Evolutionary conservation across 2,329 filamentous ascomycete genomes (phyloP), one percentile per base, ranked within the genome.

Genomic region (Neopestalotiopsis sp.): DNA sequence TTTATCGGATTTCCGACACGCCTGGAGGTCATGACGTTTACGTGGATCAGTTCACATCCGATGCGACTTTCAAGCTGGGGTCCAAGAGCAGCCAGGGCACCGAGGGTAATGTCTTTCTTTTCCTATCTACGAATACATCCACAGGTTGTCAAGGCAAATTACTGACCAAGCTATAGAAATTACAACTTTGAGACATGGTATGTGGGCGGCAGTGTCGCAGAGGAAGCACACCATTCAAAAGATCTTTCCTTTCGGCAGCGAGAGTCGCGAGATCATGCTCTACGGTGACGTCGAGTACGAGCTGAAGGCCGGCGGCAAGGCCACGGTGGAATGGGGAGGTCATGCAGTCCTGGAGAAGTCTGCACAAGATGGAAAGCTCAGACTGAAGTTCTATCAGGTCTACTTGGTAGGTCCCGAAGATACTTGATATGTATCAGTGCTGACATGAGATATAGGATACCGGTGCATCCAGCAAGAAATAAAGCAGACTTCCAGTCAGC

Each of bases 141-240:
- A 10, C 34, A 10, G 6, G 0, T 38, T 7, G 34, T 10, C 34
- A 38, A 38, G 34, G 34, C 34, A 38, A 38, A 1, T 38, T 34
- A 38, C 61, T 64, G 45, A 64, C 40, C 2, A 5, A 4, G 5
- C 12, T 49, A 4, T 20, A 66, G 64, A 66, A 17, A 66, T 66
- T 30, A 66, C 28, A 14, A 32, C 42, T 9, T 20, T 66, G 45
- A 56, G 64, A 57, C 30, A 57, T 30, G 42, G 45, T 4, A 66
- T 66, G 64, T 66, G 64, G 64, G 52, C 64, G 6, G 45, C 42
- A 12, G 64, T 66, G 4, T 14, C 45, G 30, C 45, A 66, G n/a
- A 42, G 64, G 32, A 66, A 66, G 64, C 64, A 66, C 45, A 66
- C 64, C 7, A 45, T 66, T 14, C 28, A 66, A 4, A 66, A 66